A percentile compares a stretch with the other conserved stretches of the same genome.
phyloP scores from a whole-genome alignment of 495 filamentous ascomycete genomes.

The Alectoria sarmentosa region DNA sequence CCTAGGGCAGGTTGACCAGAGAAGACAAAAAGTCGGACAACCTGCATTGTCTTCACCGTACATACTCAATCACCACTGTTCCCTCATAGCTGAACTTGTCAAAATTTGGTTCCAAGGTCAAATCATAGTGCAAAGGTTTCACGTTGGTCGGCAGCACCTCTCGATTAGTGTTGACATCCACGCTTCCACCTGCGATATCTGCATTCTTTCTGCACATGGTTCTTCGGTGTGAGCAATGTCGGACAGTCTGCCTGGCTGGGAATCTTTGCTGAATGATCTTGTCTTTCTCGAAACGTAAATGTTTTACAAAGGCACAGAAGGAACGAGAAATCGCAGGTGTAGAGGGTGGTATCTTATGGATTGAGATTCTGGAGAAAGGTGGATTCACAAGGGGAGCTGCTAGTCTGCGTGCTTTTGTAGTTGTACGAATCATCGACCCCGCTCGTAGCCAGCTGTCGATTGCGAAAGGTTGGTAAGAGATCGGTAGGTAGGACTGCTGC shows the following conservation, averaged over 20 bases:
- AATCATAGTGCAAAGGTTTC: conserved; percentile 58
- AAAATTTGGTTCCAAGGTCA: conserved; percentile 62
- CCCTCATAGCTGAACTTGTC: conserved; percentile 58
- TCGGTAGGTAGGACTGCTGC: too few species aligned
- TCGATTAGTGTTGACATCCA: conserved; percentile 47
- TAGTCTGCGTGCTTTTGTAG: conserved; percentile 14
- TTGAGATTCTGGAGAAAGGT: neutral
- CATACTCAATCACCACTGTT: conserved; percentile 57
- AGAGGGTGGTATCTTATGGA: neutral
- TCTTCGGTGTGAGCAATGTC: conserved; percentile 39
- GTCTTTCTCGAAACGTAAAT: neutral
- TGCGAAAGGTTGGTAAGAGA: neutral
- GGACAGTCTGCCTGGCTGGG: conserved; percentile 9
- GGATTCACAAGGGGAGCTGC: conserved; percentile 13
- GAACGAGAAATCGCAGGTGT: neutral
- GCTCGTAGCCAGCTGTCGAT: conserved; percentile 2
- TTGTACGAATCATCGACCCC: conserved; percentile 19
- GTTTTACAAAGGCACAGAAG: neutral
- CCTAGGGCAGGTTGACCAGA: conserved; percentile 28
- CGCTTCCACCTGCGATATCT: conserved; percentile 30
- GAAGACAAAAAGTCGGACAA: conserved; percentile 11
- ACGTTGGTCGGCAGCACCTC: conserved; percentile 63
- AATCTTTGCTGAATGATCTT: neutral
- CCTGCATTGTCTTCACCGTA: conserved; percentile 20
- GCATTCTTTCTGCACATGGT: conserved; percentile 34